Percentiles rank a stretch among this genome's conserved stretches.
Conservation (phyloP, 1,284 basidiomycete genomes). For the Apiotrichum siamense region DNA sequence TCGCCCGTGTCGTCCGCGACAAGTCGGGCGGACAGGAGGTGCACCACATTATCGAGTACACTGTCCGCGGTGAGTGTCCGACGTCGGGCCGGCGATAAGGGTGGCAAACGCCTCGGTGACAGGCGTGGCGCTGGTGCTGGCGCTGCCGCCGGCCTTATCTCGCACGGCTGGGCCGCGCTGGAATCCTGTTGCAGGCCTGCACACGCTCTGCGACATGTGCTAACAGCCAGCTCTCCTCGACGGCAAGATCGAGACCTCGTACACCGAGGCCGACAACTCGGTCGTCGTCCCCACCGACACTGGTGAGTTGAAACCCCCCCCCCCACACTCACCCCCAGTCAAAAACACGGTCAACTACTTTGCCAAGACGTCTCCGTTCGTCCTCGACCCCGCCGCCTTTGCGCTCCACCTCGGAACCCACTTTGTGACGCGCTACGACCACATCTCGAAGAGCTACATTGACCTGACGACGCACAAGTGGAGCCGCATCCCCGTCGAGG, state of each 20-base stretch:
- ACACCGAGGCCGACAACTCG: conserved; percentile 75
- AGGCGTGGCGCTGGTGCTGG: neutral
- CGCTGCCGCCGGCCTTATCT: too few species aligned
- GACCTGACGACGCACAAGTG: conserved; percentile 78
- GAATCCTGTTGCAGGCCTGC: too few species aligned
- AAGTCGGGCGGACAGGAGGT: conserved; percentile 56
- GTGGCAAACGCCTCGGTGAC: conserved; percentile 4
- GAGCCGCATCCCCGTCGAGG: conserved; percentile 62
- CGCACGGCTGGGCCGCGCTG: too few species aligned
- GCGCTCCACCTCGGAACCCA: conserved; percentile 80
- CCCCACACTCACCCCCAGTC: too few species aligned
- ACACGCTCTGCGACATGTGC: too few species aligned
- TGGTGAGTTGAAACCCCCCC: conserved; percentile 54
- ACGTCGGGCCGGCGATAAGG: neutral
- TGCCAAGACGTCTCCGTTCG: conserved; percentile 78
- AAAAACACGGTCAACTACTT: conserved; percentile 90
- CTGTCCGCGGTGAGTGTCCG: conserved; percentile 48
- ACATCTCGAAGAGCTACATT: conserved; percentile 68
- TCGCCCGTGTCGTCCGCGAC: conserved; percentile 73
- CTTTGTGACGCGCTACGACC: conserved; percentile 75
- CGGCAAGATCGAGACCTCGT: conserved; percentile 69
- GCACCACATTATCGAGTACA: conserved; percentile 48
- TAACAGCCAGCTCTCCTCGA: conserved; percentile 57
- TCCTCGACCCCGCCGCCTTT: conserved; percentile 76
- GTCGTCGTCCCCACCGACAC: conserved; percentile 83